Evolutionary conservation across 805 yeast genomes (phyloP).

Genomic region (Saccharomyces paradoxus): DNA sequence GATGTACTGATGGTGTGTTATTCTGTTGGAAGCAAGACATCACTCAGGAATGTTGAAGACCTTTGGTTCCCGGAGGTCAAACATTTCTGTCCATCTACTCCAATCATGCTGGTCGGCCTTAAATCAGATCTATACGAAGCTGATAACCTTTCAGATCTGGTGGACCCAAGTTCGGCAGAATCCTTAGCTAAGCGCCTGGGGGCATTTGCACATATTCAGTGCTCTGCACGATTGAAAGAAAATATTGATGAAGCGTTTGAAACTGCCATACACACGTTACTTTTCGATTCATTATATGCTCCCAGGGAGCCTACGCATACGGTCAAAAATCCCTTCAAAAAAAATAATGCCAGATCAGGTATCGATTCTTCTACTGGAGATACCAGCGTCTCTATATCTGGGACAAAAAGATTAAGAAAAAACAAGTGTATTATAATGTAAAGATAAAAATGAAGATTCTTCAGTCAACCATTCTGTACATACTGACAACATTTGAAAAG

Average conservation of each 20-base stretch:
- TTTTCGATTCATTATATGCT: slow-evolving; percentile 10
- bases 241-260: slow-evolving; percentile 65
- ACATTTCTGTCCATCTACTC: slow-evolving; percentile 75
- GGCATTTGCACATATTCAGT: slow-evolving; percentile 66
- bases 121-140: slow-evolving; percentile 51
- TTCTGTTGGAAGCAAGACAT: slow-evolving; percentile 51
- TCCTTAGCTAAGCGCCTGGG: slow-evolving; percentile 51
- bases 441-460: neutral
- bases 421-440: slow-evolving; percentile 1
- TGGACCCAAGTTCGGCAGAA: slow-evolving; percentile 42
- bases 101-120: slow-evolving; percentile 74
- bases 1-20: slow-evolving; percentile 71
- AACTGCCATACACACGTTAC: slow-evolving; percentile 36
- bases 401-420: neutral
- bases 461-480: neutral
- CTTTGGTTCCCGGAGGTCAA: slow-evolving; percentile 83
- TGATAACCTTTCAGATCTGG: slow-evolving; percentile 13
- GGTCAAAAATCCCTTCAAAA: slow-evolving; percentile 11
- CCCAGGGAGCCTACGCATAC: slow-evolving; percentile 5
- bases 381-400: neutral
- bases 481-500: neutral
- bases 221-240: slow-evolving; percentile 65
- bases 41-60: slow-evolving; percentile 66
- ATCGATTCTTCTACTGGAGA: neutral
- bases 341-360: neutral